Evolutionary conservation across 306 rosid species (phyloP).

Genomic region (Sesbania bispinosa): DNA sequence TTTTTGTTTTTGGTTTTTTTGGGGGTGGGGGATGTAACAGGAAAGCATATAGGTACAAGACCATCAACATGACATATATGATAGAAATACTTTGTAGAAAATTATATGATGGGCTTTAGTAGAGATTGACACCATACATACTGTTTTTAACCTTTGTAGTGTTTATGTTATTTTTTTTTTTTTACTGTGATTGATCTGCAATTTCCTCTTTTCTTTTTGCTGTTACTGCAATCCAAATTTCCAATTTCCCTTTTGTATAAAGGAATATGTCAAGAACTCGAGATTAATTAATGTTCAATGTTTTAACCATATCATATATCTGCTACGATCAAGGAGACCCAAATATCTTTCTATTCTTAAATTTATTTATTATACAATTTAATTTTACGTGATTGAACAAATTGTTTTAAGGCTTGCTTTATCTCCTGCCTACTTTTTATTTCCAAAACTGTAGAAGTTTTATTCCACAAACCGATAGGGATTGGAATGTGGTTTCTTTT

Average conservation of each 20-base stretch:
- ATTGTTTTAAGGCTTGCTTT: neutral
- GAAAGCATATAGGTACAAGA: neutral
- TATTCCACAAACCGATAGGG: neutral
- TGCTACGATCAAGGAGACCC: too few relatives aligned
- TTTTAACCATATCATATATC: too few relatives aligned
- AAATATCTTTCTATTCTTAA: neutral
- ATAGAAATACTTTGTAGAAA: conserved; percentile 16
- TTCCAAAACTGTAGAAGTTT: neutral
- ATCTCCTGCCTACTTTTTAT: neutral
- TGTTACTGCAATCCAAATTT: too few relatives aligned
- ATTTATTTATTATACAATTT: neutral
- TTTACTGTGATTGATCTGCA: neutral
- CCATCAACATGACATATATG: neutral
- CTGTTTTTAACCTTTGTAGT: neutral
- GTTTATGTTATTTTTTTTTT: neutral
- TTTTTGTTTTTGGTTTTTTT: neutral
- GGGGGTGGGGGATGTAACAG: neutral
- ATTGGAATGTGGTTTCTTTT: neutral
- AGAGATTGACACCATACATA: conserved; percentile 8
- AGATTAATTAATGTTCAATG: too few relatives aligned
- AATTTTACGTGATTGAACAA: neutral
- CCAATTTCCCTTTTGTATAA: too few relatives aligned
- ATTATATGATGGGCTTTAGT: conserved; percentile 10
- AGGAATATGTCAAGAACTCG: too few relatives aligned
- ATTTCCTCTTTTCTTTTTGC: neutral